Base-by-base conservation (phyloP, 345 rosid species). In the Melaleuca alternifolia region DNA sequence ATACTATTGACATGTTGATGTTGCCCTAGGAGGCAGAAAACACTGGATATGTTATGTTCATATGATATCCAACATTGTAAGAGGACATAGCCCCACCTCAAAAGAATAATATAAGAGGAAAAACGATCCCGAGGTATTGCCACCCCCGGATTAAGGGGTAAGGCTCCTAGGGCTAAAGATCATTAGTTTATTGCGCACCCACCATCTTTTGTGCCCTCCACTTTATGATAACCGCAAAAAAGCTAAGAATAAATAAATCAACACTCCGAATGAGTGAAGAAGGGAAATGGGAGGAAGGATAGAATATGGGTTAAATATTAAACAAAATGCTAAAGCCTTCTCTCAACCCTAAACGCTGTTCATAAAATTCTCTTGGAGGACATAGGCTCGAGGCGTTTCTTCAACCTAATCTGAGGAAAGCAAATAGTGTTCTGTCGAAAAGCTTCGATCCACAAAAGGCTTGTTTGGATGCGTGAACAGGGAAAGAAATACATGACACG, bases 211-310 rank as follows among this genome's bases (percentile, higher is more conserved):
- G 83, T 88, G 87, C 62, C 88, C 90, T 85, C 91, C 89, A 91
- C 95, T 92, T 92, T 92, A 83, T 88, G 85, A 90, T 86, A 92
- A 91, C 91, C 91, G 92, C 90, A 91, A 91, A 91, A 91, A 90
- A 79, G 59, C 33, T 24, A 61, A 52, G 33, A 24, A 86, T 77
- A 86, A 11, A n/a, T n/a, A 53, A 48, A 87, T 86, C 88, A 85
- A 88, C 87, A 59, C 86, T 86, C 83, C 88, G 88, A 88, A 91
- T 57, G 83, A 89, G 77, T 82, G 85, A 89, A 87, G 84, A 5
- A 88, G 30, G 82, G 79, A 87, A 86, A 86, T 65, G 71, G 82
- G 85, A 85, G 82, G 24, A 85, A 81, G 91, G 87, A 89, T 54
- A 87, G 84, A 33, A 61, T 3, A 61, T 11, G 50, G n/a, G 21